Conservation (phyloP, 129 eudicot genomes). For the Kitagawia praeruptora region DNA sequence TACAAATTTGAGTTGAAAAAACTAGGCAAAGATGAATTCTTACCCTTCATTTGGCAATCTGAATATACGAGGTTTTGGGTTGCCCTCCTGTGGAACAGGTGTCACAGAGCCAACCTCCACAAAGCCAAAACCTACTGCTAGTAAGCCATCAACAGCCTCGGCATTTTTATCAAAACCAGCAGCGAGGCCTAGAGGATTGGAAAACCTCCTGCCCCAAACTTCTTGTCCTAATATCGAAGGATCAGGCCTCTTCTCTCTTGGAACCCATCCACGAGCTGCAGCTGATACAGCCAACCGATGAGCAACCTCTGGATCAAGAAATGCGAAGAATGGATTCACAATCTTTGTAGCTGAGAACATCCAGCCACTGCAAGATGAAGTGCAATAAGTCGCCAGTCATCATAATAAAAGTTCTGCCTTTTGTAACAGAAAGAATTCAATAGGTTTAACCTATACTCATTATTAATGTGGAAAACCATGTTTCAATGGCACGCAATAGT, state of each 20-base stretch:
- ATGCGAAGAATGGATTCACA: conserved; percentile 86
- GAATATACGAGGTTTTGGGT: conserved; percentile 98
- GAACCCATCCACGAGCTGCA: conserved; percentile 99
- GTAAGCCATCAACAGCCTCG: conserved; percentile 91
- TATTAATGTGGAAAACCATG: too few relatives aligned
- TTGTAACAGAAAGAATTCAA: background rate
- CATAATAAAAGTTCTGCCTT: background rate
- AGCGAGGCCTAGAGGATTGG: conserved; percentile 89
- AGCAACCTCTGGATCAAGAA: conserved; percentile 92
- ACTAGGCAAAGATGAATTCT: conserved; percentile 12
- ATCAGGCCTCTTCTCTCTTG: conserved; percentile 84
- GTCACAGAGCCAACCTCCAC: conserved; percentile 96
- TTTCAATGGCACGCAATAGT: too few relatives aligned
- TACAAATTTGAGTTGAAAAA: background rate
- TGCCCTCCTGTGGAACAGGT: conserved; percentile 93
- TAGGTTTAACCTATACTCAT: too few relatives aligned
- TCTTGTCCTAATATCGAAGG: conserved; percentile 64
- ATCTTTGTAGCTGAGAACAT: conserved; percentile 86
- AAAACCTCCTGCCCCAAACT: conserved; percentile 94
- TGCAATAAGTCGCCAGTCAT: background rate
- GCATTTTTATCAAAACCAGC: conserved; percentile 99
- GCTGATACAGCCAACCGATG: conserved; percentile 85
- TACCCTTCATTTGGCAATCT: conserved; percentile 78
- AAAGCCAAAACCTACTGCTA: conserved; percentile 91
- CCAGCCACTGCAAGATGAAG: conserved; percentile 80